Base-by-base conservation (phyloP, 148 eudicot genomes). In the Amaranthus palmeri region DNA sequence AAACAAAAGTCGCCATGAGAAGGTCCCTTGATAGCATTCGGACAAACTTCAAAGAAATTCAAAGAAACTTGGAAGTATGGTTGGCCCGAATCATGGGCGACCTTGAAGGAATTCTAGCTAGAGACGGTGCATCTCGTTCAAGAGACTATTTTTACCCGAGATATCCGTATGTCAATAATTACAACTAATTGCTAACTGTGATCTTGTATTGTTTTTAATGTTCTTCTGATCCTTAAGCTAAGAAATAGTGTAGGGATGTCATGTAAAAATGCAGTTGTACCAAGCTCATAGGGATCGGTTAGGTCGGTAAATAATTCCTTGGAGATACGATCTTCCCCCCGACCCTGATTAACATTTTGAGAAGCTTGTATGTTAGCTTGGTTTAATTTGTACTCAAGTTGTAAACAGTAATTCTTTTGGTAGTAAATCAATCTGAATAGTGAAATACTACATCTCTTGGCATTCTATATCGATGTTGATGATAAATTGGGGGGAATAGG, bases 31-130 rank as follows among this genome's bases (percentile, higher is more conserved):
- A 90, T 74, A 86, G 88, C 69, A 84, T 96, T 40, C 85, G 81
- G 63, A 88, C 85, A 76, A 90, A 92, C 79, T 90, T 96, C 65
- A 92, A 81, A 78, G 99, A 92, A 62, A 87, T 96, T 63, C 99
- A 96, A 81, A 87, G 97, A 67, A 96, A 87, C 77, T 69, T 92
- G 70, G 99, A 96, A 81, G 86, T 96, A 83, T 92, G 97, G 99
- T 77, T 96, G 74, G 99, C 99, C 54, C 86, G 97, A 81, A 96
- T 92, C 46, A 88, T 88, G 67, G 99, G 99, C 54, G 99, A 96
- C 67, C 89, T 92, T 61, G 90, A 96, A 85, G 99, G 99, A 61
- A 84, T 90, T 72, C 82, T 92, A 54, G 87, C 97, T n/a, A 83
- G 99, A 75, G 97, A 92, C 42, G 90, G 99, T 12, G 88, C 88